Conservation (phyloP, 176 grass and related monocot genomes). For the Luzula sylvatica region DNA sequence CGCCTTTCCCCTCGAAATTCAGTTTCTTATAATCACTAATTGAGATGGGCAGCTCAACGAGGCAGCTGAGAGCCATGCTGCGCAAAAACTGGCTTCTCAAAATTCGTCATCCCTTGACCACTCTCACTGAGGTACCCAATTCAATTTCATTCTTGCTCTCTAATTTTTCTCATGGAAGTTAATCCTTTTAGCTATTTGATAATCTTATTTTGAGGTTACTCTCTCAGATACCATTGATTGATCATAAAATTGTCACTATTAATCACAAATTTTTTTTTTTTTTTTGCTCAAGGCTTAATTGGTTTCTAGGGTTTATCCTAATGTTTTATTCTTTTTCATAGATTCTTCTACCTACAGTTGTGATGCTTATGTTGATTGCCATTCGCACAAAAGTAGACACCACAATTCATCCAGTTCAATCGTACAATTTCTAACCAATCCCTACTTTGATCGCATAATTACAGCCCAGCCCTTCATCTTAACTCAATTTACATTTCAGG, state of each 20-base stretch:
- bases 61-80: slow-evolving; percentile 37
- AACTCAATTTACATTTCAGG: slow-evolving; percentile 17
- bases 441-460: not conserved
- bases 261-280: too few species aligned
- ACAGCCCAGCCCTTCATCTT: not conserved
- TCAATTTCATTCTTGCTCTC: not conserved
- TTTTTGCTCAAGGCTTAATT: too few species aligned
- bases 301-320: too few species aligned
- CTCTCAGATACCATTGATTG: too few species aligned
- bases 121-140: slow-evolving; percentile 25
- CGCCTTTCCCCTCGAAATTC: too few species aligned
- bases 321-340: slow-evolving; percentile 6
- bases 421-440: slow-evolving; percentile 11
- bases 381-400: slow-evolving; percentile 31
- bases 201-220: too few species aligned
- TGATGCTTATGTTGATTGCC: slow-evolving; percentile 37
- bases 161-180: too few species aligned
- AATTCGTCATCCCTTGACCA: slow-evolving; percentile 31
- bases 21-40: too few species aligned
- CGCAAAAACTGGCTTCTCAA: slow-evolving; percentile 48
- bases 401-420: slow-evolving; percentile 37
- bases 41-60: slow-evolving; percentile 26
- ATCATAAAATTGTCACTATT: too few species aligned
- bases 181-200: too few species aligned
- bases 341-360: slow-evolving; percentile 40